A percentile compares a stretch with the other conserved stretches of the same genome.
These are phyloP conservation scores for Arthroderma sp. DNA, from an alignment of 2,329 filamentous ascomycete species.

Conservation along the genomic window DNA sequence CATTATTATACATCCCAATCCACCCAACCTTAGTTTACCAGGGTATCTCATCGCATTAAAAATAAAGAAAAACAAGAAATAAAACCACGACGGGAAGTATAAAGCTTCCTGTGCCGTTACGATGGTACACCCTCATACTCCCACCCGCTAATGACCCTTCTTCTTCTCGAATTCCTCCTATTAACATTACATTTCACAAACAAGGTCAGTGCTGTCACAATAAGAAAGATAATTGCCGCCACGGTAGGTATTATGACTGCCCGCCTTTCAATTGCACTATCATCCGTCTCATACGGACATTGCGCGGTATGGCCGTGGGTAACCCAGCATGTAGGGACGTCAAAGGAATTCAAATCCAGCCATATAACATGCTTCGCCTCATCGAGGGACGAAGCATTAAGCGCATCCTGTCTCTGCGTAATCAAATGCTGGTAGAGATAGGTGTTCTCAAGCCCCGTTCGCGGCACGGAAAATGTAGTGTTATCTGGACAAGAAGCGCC, in stretches of 20 bases:
- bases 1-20: too few species aligned
- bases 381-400: conserved; percentile 17
- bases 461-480: conserved; percentile 43
- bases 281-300: conserved; percentile 44
- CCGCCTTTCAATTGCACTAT: conserved; percentile 30
- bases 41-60: too few species aligned
- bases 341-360: conserved; percentile 49
- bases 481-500: conserved; percentile 36
- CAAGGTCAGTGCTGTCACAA: conserved; percentile 47
- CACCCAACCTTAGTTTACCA: too few species aligned
- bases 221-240: conserved; percentile 48
- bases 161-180: conserved; percentile 38
- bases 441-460: conserved; percentile 50
- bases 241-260: conserved; percentile 49
- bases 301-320: conserved; percentile 39
- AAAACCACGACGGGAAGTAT: too few species aligned
- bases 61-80: too few species aligned
- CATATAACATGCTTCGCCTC: conserved; percentile 32
- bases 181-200: conserved; percentile 54
- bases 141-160: conserved; percentile 42
- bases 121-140: conserved; percentile 57
- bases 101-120: conserved; percentile 11
- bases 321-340: conserved; percentile 48
- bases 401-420: conserved; percentile 16
- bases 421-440: conserved; percentile 39